These are phyloP conservation scores for Stropharia rugosoannulata DNA, from an alignment of 768 basidiomycete species.

Conservation along the genomic window DNA sequence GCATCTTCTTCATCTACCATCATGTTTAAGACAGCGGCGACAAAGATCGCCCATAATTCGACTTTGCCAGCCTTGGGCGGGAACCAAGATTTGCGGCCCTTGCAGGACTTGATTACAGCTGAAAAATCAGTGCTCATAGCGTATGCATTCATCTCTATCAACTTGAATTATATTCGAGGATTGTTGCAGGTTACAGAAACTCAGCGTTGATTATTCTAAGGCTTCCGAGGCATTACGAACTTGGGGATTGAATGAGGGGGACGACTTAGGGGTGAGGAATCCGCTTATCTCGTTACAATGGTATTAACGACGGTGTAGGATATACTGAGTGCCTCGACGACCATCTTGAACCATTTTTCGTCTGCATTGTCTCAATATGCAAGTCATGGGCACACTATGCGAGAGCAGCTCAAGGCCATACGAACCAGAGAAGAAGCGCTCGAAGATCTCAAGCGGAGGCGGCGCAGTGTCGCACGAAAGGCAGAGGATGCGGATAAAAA, in stretches of 20 bases:
- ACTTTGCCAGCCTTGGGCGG: conserved; percentile 67
- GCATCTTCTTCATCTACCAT: conserved; percentile 14
- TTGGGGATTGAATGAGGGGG: conserved; percentile 82
- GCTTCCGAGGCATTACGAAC: conserved; percentile 68
- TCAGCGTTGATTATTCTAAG: conserved; percentile 64
- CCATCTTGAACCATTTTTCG: conserved; percentile 66
- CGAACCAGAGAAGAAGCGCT: conserved; percentile 83
- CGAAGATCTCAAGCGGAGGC: conserved; percentile 70
- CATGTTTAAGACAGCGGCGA: conserved; percentile 80
- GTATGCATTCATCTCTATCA: conserved; percentile 34
- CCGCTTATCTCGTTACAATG: too few species aligned
- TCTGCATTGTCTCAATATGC: conserved; percentile 69
- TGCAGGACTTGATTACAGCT: conserved; percentile 88
- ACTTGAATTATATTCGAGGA: background rate
- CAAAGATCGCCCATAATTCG: conserved; percentile 87
- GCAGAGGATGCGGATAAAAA: conserved; percentile 88
- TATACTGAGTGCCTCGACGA: conserved; percentile 67
- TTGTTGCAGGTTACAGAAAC: conserved; percentile 53
- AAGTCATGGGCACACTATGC: conserved; percentile 64
- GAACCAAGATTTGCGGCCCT: conserved; percentile 75
- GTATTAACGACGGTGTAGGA: conserved; percentile 46
- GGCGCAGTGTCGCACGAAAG: conserved; percentile 62
- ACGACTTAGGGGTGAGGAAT: conserved; percentile 68
- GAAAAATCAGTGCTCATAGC: conserved; percentile 81
- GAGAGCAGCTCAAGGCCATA: conserved; percentile 78